phyloP scores from a whole-genome alignment of 2,329 filamentous ascomycete species.

The Capronia epimyces region DNA sequence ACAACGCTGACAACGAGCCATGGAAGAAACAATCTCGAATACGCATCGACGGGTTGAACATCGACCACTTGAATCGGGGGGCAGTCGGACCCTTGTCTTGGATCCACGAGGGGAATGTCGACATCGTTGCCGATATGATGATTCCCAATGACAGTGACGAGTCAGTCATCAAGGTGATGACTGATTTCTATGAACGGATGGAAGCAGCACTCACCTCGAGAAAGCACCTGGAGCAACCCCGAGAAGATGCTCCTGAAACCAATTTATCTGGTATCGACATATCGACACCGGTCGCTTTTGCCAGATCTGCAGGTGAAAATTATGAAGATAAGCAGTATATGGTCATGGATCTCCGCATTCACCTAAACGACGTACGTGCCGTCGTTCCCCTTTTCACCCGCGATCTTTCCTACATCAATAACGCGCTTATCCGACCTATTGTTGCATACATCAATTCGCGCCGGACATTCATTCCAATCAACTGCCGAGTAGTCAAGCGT shows the following conservation, averaged over 20 bases:
- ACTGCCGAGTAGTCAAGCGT: slow-evolving; percentile 87
- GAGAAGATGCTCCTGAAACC: slow-evolving; percentile 5
- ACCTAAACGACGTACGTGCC: slow-evolving; percentile 90
- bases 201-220: slow-evolving; percentile 54
- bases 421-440: slow-evolving; percentile 88
- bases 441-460: slow-evolving; percentile 97
- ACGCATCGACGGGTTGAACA: slow-evolving; percentile 85
- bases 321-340: slow-evolving; percentile 69
- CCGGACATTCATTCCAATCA: slow-evolving; percentile 90
- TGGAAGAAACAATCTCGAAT: slow-evolving; percentile 97
- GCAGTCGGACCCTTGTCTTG: slow-evolving; percentile 92
- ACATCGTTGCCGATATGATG: slow-evolving; percentile 93
- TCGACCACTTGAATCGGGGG: slow-evolving; percentile 91
- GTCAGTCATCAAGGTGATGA: slow-evolving; percentile 86
- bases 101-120: slow-evolving; percentile 96
- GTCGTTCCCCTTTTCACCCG: slow-evolving; percentile 87
- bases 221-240: slow-evolving; percentile 18
- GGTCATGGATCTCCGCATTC: slow-evolving; percentile 89
- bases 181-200: slow-evolving; percentile 93
- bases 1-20: slow-evolving; percentile 49
- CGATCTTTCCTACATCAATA: slow-evolving; percentile 91
- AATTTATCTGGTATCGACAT: slow-evolving; percentile 20
- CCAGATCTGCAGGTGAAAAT: slow-evolving; percentile 7
- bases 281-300: not conserved
- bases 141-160: slow-evolving; percentile 84